Base-by-base conservation (phyloP, 2,329 filamentous ascomycete genomes). In the Stagonosporopsis chrysanthemi region DNA sequence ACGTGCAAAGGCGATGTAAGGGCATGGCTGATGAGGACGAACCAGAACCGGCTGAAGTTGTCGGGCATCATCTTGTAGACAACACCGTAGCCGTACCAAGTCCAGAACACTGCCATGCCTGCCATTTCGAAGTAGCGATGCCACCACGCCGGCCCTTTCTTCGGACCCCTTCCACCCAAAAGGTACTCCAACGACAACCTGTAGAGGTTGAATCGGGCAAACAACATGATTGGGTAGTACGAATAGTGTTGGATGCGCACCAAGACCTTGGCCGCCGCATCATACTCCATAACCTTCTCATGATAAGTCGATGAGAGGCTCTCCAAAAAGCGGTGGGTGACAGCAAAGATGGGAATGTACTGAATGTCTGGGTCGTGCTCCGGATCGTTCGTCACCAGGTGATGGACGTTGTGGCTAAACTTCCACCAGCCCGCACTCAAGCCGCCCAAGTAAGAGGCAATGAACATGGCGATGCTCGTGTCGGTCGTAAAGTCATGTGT, bases 361-460 rank as follows among this genome's bases (percentile, higher is more conserved):
- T 90, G 85, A 67, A 97, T 98, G 74, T 98, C 94, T 0, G 95
- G 94, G 73, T 98, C 94, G 73, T 98, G 94, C 76, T 97, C 95
- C 14, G 93, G 91, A 40, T 90, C 90, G 75, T 98, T 98, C 17
- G 95, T 98, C 49, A 98, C 90, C 66, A 98, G 92, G 72, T 98
- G 94, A 74, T 98, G 94, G 8, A 97, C 92, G 71, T 98, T 98
- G 77, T 98, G 94, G 74, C 88, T 97, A 60, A 87, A 85, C 78
- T 98, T 98, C 94, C 95, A 99, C 95, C 95, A 99, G 41, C 94
- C 91, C 51, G 97, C 79, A 24, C 92, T 97, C 31, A 99, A 79
- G 0, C 95, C 95, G 35, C 95, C 95, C 19, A 95, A 80, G 68
- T 90, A 98, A 74, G 97, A 90, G 50, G 93, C 92, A 69, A 97